phyloP scores from a whole-genome alignment of 2,329 filamentous ascomycete species.

The Ascomycota sp. region DNA sequence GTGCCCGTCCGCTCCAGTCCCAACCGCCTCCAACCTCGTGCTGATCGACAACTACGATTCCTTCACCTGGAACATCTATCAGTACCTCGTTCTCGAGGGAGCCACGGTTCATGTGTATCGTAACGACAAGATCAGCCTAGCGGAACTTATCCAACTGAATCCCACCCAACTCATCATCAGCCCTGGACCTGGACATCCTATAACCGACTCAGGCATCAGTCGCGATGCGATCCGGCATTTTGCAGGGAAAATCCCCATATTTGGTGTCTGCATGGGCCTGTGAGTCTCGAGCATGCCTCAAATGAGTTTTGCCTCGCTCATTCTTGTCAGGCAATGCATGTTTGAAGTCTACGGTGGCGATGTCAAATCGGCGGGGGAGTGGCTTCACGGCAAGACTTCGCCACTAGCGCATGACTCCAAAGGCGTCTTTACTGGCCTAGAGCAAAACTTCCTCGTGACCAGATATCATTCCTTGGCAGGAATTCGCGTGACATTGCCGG shows the following conservation, averaged over 20 bases:
- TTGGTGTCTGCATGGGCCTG: slow-evolving; percentile 98
- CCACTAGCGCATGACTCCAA: slow-evolving; percentile 72
- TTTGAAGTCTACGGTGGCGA: slow-evolving; percentile 82
- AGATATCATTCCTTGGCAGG: slow-evolving; percentile 93
- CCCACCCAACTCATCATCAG: slow-evolving; percentile 91
- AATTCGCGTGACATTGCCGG: slow-evolving; percentile 68
- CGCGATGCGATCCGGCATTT: slow-evolving; percentile 83
- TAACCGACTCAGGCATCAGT: slow-evolving; percentile 80
- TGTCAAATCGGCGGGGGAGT: slow-evolving; percentile 85
- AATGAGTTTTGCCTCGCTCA: not conserved
- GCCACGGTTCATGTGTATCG: slow-evolving; percentile 76
- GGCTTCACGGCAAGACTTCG: slow-evolving; percentile 92
- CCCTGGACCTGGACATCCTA: slow-evolving; percentile 83
- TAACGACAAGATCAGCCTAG: slow-evolving; percentile 77
- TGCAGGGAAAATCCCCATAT: slow-evolving; percentile 78
- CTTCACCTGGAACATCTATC: slow-evolving; percentile 98
- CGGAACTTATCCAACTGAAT: slow-evolving; percentile 63
- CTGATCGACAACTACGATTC: slow-evolving; percentile 99
- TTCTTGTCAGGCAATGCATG: slow-evolving; percentile 58
- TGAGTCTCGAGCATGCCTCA: slow-evolving; percentile 21
- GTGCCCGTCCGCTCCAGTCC: slow-evolving; percentile 47
- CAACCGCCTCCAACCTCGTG: slow-evolving; percentile 74
- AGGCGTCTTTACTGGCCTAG: slow-evolving; percentile 73
- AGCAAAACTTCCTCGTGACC: slow-evolving; percentile 69
- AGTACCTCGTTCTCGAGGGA: slow-evolving; percentile 92